Conservation (phyloP, 2,329 filamentous ascomycete species). For the Phyllosticta citribraziliensis region DNA sequence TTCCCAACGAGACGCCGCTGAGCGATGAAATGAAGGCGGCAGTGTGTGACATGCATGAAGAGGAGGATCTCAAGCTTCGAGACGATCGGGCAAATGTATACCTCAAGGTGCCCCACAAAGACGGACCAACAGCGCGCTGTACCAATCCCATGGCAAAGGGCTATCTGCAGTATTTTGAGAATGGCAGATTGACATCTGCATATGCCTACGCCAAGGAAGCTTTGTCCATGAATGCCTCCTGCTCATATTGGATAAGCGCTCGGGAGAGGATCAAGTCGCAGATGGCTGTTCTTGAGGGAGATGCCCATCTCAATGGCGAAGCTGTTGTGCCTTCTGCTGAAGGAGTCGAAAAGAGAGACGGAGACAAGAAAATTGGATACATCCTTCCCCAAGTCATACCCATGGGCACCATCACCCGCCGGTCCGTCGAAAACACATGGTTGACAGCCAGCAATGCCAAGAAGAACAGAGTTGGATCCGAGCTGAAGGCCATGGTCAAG, state of each 20-base stretch:
- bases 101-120: conserved; percentile 94
- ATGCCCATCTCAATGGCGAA: conserved; percentile 28
- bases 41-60: conserved; percentile 66
- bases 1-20: conserved; percentile 34
- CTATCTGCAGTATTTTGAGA: conserved; percentile 85
- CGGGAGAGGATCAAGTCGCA: conserved; percentile 89
- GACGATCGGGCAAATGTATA: conserved; percentile 60
- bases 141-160: conserved; percentile 82
- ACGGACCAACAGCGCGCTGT: conserved; percentile 78
- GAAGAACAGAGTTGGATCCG: conserved; percentile 87
- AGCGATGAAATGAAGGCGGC: conserved; percentile 49
- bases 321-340: conserved; percentile 11
- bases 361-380: conserved; percentile 52
- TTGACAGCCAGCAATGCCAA: conserved; percentile 96
- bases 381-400: conserved; percentile 94
- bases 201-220: conserved; percentile 88
- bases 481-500: conserved; percentile 92
- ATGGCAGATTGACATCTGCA: conserved; percentile 76
- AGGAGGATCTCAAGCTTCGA: conserved; percentile 55
- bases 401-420: conserved; percentile 93
- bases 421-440: conserved; percentile 97
- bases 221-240: conserved; percentile 95
- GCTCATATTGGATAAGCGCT: conserved; percentile 98
- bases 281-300: conserved; percentile 78
- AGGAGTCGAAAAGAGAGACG: conserved; percentile 14